Evolutionary conservation across 2,329 filamentous ascomycete genomes (phyloP), one percentile per base, ranked within the genome.

Genomic region (Celoporthe dispersa): DNA sequence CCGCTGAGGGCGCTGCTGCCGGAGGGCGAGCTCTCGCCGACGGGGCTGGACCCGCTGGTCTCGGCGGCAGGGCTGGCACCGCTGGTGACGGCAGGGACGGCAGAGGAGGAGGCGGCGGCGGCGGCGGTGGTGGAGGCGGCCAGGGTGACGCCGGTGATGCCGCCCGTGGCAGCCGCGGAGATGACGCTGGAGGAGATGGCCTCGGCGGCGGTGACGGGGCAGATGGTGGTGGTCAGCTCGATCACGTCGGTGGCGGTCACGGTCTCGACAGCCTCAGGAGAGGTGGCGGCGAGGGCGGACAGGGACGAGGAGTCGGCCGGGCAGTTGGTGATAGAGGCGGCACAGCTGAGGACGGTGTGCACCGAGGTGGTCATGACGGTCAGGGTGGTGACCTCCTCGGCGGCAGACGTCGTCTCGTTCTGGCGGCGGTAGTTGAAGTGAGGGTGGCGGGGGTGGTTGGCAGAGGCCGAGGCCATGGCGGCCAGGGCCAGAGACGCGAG

Each of bases 401-500:
- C 65, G 44, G 65, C 69, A 33, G 44, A 61, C 41, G 28, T 39
- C 16, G 72, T 73, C n/a, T 68, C 63, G 71, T 77, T 78, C 64
- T 75, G 73, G 63, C 75, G 75, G 68, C 74, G 74, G 71, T 76
- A 75, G 68, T 79, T 73, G 68, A 75, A 73, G 73, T 75, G 73
- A 72, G 78, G 75, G 76, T 81, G 79, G 60, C 77, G 79, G 73
- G 79, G 79, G 73, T 79, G 78, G 70, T 82, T 81, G 76, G 81
- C 85, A 59, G 78, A 75, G 67, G 80, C 85, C 64, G 78, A 75
- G 67, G 80, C 78, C 64, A 82, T 76, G 73, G 80, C 80, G 77
- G 81, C 83, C 73, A 84, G 78, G 80, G 81, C 82, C 73, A 85
- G 74, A 74, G 77, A 73, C 66, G 84, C 77, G 68, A 81, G 73